Evolutionary conservation across 441 rosid genomes (phyloP), one percentile per base, ranked within the genome.

Genomic region (Populus hybrid): DNA sequence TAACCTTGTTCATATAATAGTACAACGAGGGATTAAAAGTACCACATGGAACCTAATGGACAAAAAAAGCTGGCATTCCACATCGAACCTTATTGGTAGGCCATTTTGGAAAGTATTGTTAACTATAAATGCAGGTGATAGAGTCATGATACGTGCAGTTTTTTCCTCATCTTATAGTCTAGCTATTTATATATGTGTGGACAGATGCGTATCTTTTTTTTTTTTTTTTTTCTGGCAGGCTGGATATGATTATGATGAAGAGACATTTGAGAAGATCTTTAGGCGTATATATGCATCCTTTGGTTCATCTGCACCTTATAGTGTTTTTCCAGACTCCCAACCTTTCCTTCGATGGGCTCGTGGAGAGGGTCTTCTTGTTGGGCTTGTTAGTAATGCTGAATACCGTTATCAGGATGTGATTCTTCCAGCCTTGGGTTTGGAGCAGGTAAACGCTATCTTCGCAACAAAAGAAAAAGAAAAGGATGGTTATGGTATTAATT

Each of bases 291-390:
- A 94, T 79, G 86, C 98, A n/a, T 86, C 99, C 11, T 95, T 95
- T 73, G 98, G 99, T 78, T 95, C 99, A 35, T 88, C 98, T 81
- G 98, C 98, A 67, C 99, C 99, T 80, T 95, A 95, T 84, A 78
- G 84, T 10, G 65, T 91, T 70, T 95, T 95, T 76, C 84, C 91
- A 59, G 98, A 95, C 74, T 91, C 99, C 23, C 86, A 86, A 46
- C 95, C 97, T 2, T 95, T 95, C 86, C 79, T 95, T 78, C 89
- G 97, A 89, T 95, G 99, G 99, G 93, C 86, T 77, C 93, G 89
- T 0, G 81, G 73, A 28, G 80, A 83, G 73, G 96, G 97, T 30
- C 88, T 95, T 84, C 80, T 77, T 42, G 97, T 92, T 12, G 98
- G 97, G 67, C 81, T 94, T 73, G 85, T 95, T 67, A 95, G 99